These are phyloP conservation scores for Diaporthe sp. DNA, from an alignment of 2,329 filamentous ascomycete genomes.

Conservation along the genomic window DNA sequence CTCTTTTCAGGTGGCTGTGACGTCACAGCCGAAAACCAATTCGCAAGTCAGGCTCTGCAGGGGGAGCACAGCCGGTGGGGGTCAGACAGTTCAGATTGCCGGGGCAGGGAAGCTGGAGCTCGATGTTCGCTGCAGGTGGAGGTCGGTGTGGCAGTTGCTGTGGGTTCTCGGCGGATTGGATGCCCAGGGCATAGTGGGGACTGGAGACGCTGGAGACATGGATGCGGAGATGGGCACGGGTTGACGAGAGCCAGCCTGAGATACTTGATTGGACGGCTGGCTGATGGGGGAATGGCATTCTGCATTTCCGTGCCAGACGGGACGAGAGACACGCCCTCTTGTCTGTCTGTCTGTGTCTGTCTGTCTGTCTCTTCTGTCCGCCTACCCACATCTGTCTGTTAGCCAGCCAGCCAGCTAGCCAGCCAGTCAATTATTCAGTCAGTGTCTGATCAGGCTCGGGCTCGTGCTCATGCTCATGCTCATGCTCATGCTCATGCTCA, in stretches of 20 bases:
- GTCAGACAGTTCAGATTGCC: conserved; percentile 16
- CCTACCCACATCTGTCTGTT: neutral
- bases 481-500: neutral
- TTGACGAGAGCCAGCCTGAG: neutral
- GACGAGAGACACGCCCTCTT: neutral
- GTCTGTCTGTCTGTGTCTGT: neutral
- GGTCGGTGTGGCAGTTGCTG: conserved; percentile 16
- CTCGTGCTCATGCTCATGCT: neutral
- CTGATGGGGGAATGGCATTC: conserved; percentile 12
- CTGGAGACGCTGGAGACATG: conserved; percentile 4
- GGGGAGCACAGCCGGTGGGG: conserved; percentile 17
- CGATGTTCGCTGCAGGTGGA: conserved; percentile 6
- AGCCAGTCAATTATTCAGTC: neutral
- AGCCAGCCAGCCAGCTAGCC: neutral
- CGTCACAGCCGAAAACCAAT: conserved; percentile 26
- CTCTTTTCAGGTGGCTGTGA: neutral
- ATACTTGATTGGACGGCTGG: neutral
- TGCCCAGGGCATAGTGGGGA: neutral
- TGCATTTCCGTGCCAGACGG: conserved; percentile 17
- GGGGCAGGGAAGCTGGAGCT: neutral
- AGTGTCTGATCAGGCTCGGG: conserved; percentile 3
- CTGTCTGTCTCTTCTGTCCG: neutral
- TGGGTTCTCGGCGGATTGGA: neutral
- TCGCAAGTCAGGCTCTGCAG: conserved; percentile 20
- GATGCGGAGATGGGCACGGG: conserved; percentile 1